phyloP scores from a whole-genome alignment of 352 stramenopile genomes.

The Pythium rhizo-oryzae region DNA sequence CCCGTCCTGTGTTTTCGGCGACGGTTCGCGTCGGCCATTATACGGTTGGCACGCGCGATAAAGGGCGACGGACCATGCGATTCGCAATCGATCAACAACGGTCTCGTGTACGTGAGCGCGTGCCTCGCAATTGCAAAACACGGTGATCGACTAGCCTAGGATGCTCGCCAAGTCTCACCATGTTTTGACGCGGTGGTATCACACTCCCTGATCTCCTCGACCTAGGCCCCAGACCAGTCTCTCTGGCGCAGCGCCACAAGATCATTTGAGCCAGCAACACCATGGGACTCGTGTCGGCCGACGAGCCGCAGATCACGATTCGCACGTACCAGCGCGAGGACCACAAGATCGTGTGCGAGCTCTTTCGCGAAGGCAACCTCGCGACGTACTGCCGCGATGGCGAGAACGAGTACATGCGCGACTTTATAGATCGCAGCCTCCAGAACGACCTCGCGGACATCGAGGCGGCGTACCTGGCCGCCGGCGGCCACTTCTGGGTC shows the following conservation, averaged over 20 bases:
- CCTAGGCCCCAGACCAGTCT: not conserved
- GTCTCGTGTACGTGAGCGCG: too few species aligned
- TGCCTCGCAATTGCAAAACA: not conserved
- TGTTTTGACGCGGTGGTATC: not conserved
- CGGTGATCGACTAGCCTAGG: not conserved
- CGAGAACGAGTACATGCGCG: constrained; percentile 1
- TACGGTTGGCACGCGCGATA: too few species aligned
- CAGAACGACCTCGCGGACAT: constrained; percentile 7
- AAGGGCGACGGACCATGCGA: too few species aligned
- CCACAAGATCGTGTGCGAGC: not conserved
- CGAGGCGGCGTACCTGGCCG: constrained; percentile 37
- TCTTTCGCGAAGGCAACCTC: not conserved
- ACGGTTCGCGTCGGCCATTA: too few species aligned
- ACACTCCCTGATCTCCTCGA: too few species aligned
- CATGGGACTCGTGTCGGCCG: not conserved
- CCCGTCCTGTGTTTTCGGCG: too few species aligned
- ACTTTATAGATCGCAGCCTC: constrained; percentile 1
- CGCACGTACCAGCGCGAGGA: not conserved
- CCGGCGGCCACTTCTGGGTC: constrained; percentile 22
- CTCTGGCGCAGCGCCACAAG: not conserved
- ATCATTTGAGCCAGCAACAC: not conserved
- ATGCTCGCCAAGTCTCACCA: not conserved
- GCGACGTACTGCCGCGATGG: not conserved
- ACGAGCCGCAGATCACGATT: not conserved
- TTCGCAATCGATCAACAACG: too few species aligned